These are phyloP conservation scores for Euphrasia arctica DNA, from an alignment of 305 asterid genomes.

Conservation along the genomic window DNA sequence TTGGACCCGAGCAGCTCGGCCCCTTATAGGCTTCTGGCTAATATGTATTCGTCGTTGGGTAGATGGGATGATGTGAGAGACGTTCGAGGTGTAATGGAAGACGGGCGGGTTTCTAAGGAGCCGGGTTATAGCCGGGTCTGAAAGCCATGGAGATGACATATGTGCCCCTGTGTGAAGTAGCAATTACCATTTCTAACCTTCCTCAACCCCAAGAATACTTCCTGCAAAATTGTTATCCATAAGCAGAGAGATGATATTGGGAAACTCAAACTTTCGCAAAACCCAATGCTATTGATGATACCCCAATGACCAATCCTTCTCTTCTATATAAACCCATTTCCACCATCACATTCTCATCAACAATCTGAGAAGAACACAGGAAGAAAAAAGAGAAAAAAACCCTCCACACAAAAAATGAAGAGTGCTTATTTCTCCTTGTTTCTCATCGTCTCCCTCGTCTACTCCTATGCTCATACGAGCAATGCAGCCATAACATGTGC, in stretches of 20 bases:
- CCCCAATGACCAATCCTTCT: constrained; percentile 19
- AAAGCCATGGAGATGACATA: constrained; percentile 21
- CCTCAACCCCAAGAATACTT: constrained; percentile 30
- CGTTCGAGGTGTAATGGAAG: constrained; percentile 49
- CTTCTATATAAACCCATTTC: constrained; percentile 35
- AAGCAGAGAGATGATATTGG: constrained; percentile 31
- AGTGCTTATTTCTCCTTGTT: constrained; percentile 33
- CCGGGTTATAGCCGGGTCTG: constrained; percentile 74
- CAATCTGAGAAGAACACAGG: not conserved
- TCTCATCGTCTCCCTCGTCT: constrained; percentile 38
- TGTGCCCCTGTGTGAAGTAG: not conserved
- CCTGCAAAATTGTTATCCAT: constrained; percentile 35
- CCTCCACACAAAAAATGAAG: constrained; percentile 35
- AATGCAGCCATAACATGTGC: constrained; percentile 49
- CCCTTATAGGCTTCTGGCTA: constrained; percentile 62
- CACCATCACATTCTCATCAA: constrained; percentile 20
- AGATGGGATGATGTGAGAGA: constrained; percentile 76
- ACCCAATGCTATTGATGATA: constrained; percentile 25
- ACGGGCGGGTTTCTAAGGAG: constrained; percentile 45
- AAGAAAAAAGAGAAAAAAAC: not conserved
- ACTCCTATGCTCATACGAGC: constrained; percentile 40
- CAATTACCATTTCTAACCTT: constrained; percentile 13
- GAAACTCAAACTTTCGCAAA: constrained; percentile 36
- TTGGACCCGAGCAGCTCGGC: constrained; percentile 47
- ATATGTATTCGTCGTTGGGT: constrained; percentile 68